Conservation (phyloP, 352 stramenopile species). For the Phytopythium ostracodes region DNA sequence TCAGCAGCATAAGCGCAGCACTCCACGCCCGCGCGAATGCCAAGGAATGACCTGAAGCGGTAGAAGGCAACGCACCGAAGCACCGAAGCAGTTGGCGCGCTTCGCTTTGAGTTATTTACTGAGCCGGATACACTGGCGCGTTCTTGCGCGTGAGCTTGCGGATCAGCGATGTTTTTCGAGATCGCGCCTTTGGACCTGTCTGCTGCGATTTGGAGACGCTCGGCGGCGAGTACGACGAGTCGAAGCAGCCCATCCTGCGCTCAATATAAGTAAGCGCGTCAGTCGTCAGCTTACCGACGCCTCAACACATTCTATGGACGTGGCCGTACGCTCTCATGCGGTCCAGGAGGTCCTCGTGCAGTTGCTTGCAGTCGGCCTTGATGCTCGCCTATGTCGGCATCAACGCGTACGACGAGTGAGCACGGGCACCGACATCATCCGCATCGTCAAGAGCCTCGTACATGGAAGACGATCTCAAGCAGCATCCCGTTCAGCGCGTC, state of each 20-base stretch:
- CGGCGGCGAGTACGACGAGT: slow-evolving; percentile 34
- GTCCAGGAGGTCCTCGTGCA: slow-evolving; percentile 35
- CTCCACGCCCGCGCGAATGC: background rate
- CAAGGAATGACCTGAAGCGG: background rate
- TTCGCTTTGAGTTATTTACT: slow-evolving; percentile 12
- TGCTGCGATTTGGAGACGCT: slow-evolving; percentile 38
- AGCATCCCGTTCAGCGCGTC: slow-evolving; percentile 50
- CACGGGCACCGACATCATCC: background rate
- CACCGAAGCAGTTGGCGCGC: background rate
- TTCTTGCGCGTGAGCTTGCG: slow-evolving; percentile 34
- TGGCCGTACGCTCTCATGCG: slow-evolving; percentile 38
- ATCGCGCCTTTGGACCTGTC: slow-evolving; percentile 10
- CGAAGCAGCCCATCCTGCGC: slow-evolving; percentile 46
- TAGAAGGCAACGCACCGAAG: background rate
- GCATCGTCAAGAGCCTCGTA: slow-evolving; percentile 12
- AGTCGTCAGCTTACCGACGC: background rate
- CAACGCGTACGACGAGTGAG: slow-evolving; percentile 4
- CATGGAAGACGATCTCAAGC: slow-evolving; percentile 54
- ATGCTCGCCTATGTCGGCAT: slow-evolving; percentile 26
- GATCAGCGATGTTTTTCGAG: slow-evolving; percentile 23
- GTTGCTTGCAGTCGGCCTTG: slow-evolving; percentile 19
- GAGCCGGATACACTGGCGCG: slow-evolving; percentile 36
- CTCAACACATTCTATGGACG: background rate
- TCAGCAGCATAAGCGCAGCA: background rate
- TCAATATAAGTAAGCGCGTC: background rate